These are phyloP conservation scores for Neurospora sp. DNA, from an alignment of 495 filamentous ascomycete genomes.

Conservation along the genomic window DNA sequence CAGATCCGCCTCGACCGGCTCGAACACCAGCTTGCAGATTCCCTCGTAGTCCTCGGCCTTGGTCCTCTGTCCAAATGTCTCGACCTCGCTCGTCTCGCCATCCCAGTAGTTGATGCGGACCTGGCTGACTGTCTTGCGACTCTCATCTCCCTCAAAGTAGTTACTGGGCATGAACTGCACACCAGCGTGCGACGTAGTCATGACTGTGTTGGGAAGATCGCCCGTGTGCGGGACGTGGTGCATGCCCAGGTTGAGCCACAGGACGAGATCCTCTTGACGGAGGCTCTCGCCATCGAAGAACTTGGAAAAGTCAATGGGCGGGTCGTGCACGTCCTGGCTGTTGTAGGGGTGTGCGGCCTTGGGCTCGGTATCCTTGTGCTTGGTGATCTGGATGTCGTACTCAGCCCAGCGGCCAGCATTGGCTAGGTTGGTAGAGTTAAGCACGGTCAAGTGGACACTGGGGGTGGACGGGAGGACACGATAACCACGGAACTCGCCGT, in stretches of 20 bases:
- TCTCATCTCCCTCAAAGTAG: slow-evolving; percentile 21
- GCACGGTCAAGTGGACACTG: slow-evolving; percentile 35
- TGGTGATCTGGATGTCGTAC: slow-evolving; percentile 40
- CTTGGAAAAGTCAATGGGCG: slow-evolving; percentile 43
- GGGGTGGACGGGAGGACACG: slow-evolving; percentile 31
- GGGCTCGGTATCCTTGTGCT: slow-evolving; percentile 46
- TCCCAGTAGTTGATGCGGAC: slow-evolving; percentile 32
- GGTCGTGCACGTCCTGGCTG: slow-evolving; percentile 34
- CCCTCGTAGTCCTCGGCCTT: background rate
- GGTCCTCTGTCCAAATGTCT: slow-evolving; percentile 28
- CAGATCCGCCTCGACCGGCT: slow-evolving; percentile 18
- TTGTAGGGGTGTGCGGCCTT: slow-evolving; percentile 35
- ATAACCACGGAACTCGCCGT: slow-evolving; percentile 47
- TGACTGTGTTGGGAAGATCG: slow-evolving; percentile 44
- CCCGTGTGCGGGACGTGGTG: slow-evolving; percentile 48
- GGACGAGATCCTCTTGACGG: slow-evolving; percentile 43
- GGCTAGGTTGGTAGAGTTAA: slow-evolving; percentile 36
- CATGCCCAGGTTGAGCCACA: slow-evolving; percentile 48
- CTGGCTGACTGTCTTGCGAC: slow-evolving; percentile 23
- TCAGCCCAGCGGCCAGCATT: slow-evolving; percentile 39
- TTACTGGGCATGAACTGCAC: slow-evolving; percentile 36
- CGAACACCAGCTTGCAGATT: slow-evolving; percentile 16
- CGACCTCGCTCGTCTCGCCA: slow-evolving; percentile 22
- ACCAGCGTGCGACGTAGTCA: slow-evolving; percentile 35
- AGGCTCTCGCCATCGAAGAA: slow-evolving; percentile 46